Base-by-base conservation (phyloP, 768 basidiomycete genomes). In the Coprinellus aureogranulatus region DNA sequence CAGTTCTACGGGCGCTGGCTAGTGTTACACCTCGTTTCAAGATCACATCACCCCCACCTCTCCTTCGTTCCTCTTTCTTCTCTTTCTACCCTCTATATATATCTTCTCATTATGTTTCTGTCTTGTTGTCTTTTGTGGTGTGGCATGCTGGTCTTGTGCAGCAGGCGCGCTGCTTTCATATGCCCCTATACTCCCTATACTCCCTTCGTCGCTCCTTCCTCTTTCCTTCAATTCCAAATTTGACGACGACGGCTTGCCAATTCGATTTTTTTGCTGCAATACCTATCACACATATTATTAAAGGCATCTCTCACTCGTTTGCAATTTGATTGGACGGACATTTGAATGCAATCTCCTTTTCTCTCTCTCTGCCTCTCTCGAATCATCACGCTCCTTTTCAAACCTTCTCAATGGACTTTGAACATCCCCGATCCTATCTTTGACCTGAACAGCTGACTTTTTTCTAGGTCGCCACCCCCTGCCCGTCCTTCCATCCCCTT, bases 181-280 rank as follows among this genome's bases (percentile, higher is more conserved):
- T 51, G 49, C 49, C 16, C 49, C 49, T 51, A 51, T 61, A 44
- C 53, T 54, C 16, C 49, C 49, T 51, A 51, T 61, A 44, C 53
- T 54, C 63, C 37, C 45, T 53, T 55, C 53, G 57, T 53, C 47
- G 58, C 48, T 45, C 62, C 48, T 50, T 58, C 56, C 45, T 59
- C 56, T 23, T 53, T 57, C 57, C 49, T 63, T 59, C 49, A n/a
- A n/a, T n/a, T n/a, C n/a, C n/a, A n/a, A n/a, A 58, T 54, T 64
- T 60, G 22, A 56, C 61, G 41, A 44, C 42, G 5, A 18, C 42
- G 18, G 14, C 34, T 34, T 34, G 34, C 34, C n/a, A 14, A 34
- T 23, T 44, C 18, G 16, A 23, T 48, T 51, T 51, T 49, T 16
- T 51, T 51, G 49, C 49, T 41, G 52, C 41, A 41, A 39, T 46